Percentiles rank a stretch among this genome's conserved stretches.
Evolutionary conservation across 768 basidiomycete genomes (phyloP).

Genomic region (Russula foetens): DNA sequence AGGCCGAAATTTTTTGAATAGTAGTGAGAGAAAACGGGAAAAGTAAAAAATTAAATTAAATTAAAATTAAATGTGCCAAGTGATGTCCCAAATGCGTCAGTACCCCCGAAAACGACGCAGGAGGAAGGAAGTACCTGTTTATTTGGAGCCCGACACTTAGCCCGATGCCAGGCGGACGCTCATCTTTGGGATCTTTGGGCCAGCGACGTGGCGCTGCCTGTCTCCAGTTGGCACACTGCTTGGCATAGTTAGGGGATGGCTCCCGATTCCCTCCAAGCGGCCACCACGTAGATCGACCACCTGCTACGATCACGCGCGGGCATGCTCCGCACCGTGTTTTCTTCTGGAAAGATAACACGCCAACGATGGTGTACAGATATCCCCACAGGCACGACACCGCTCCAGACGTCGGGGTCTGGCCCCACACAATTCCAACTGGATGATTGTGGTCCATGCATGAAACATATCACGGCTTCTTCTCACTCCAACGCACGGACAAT

Average conservation of each 20-base stretch:
- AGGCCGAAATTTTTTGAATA: neutral
- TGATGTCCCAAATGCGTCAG: constrained; percentile 3
- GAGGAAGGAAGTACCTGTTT: neutral
- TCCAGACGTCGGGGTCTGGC: constrained; percentile 1
- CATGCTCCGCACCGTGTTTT: neutral
- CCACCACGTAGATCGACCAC: neutral
- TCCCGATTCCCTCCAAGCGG: neutral
- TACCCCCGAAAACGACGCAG: neutral
- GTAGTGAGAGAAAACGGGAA: neutral
- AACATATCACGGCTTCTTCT: neutral
- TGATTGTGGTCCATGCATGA: neutral
- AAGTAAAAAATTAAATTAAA: no score
- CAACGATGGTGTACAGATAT: neutral
- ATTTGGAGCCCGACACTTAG: neutral
- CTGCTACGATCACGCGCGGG: constrained; percentile 2
- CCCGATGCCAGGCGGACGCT: neutral
- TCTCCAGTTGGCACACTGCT: neutral
- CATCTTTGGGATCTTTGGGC: neutral
- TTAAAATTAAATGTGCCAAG: neutral
- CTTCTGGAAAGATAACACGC: neutral
- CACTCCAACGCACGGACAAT: neutral
- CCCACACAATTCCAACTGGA: neutral
- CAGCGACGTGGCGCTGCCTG: neutral
- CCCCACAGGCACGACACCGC: constrained; percentile 3
- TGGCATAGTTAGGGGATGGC: neutral